Base-by-base conservation (phyloP, 768 basidiomycete species). In the Tricholoma furcatifolium region DNA sequence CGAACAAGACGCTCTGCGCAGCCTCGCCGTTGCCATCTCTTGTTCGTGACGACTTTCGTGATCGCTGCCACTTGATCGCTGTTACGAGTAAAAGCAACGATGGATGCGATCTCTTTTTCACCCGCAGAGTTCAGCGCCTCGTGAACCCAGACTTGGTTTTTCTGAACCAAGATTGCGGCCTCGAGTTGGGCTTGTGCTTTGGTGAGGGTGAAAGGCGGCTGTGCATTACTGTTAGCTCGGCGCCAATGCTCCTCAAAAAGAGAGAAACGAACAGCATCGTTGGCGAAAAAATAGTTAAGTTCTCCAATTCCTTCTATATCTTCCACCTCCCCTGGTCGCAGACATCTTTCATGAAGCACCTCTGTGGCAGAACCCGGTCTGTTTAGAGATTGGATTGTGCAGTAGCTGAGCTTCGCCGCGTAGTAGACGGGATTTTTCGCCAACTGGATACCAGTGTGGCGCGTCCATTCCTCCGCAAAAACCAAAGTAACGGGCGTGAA, bases 31-130 rank as follows among this genome's bases (percentile, higher is more conserved):
- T 84, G 73, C 75, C 79, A 85, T 2, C 59, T 34, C 0, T 79
- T 71, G 43, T 75, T 70, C 0, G 89, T 91, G 62, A 73, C 85
- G 0, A 91, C 88, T 64, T 91, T 91, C 35, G 85, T 85, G 41
- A 91, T 81, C 0, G 84, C 79, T 2, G 82, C 80, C 21, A 85
- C 76, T 4, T 60, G 73, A 1, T 74, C 71, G 21, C 75, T 82
- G 53, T 82, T 80, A 10, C 90, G 73, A 7, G 88, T 87, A 24
- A 78, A 80, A 14, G 87, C 87, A 5, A 84, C 84, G 36, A 91
- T 80, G 17, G 77, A 88, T 0, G 87, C 84, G 18, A 84, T 75
- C 23, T 76, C 73, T 0, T 46, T 39, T 8, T 45, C 48, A 40
- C 60, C 60, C 6, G 62, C 61, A 12, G 39, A 59, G 39, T 49